Conservation (phyloP, 208 protist genomes). For the Trypanosoma grayi region DNA sequence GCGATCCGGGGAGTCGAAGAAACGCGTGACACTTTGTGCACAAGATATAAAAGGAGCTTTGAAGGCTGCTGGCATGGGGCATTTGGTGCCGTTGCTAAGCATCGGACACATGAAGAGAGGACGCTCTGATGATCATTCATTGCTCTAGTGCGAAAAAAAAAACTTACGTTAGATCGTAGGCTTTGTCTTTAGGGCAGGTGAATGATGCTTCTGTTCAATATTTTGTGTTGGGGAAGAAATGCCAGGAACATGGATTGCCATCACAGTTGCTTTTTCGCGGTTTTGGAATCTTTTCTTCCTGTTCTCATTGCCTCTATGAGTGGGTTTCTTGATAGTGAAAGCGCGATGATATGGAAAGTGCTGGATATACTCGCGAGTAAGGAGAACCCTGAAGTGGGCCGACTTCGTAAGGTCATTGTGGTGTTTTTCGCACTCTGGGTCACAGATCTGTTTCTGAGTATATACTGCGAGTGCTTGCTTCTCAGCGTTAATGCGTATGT, state of each 20-base stretch:
- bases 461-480: slow-evolving; percentile 35
- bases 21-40: slow-evolving; percentile 56
- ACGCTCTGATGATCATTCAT: slow-evolving; percentile 1
- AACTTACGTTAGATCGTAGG: no score
- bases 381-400: slow-evolving; percentile 20
- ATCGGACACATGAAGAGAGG: slow-evolving; percentile 41
- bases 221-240: neutral
- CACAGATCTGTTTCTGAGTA: slow-evolving; percentile 28
- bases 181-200: no score
- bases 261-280: neutral
- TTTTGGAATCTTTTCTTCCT: neutral
- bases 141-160: neutral
- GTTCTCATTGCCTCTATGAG: neutral
- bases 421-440: slow-evolving; percentile 43
- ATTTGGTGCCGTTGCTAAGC: slow-evolving; percentile 56
- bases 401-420: slow-evolving; percentile 13
- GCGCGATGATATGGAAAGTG: slow-evolving; percentile 23
- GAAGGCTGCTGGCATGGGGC: slow-evolving; percentile 65
- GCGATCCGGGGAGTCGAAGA: slow-evolving; percentile 32
- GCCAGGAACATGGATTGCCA: neutral
- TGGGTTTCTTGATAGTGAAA: neutral
- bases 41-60: slow-evolving; percentile 67
- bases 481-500: slow-evolving; percentile 42
- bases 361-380: slow-evolving; percentile 23
- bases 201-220: no score